Evolutionary conservation across 371 early-diverging fungal genomes (phyloP).

Genomic region (Entomophthora muscae): DNA sequence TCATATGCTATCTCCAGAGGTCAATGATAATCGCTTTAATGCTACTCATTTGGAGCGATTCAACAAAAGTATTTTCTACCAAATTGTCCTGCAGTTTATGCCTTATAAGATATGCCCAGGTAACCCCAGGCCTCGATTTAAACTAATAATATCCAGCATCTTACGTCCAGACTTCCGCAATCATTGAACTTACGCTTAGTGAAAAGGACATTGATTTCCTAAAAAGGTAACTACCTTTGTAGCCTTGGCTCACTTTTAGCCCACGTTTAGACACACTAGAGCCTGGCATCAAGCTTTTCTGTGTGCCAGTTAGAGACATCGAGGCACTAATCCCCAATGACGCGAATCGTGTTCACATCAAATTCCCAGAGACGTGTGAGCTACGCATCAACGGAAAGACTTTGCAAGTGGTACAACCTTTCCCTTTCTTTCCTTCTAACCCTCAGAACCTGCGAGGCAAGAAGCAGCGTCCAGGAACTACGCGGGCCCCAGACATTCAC

Average conservation of each 20-base stretch:
- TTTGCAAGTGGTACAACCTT: background rate
- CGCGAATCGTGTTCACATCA: background rate
- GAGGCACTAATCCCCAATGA: background rate
- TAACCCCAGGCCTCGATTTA: background rate
- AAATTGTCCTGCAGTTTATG: background rate
- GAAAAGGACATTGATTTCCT: background rate
- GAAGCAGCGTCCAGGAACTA: background rate
- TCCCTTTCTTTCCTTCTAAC: background rate
- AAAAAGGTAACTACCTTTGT: background rate
- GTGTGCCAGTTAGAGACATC: background rate
- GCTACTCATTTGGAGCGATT: background rate
- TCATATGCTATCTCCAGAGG: background rate
- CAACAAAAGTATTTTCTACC: background rate
- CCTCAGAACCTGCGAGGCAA: background rate
- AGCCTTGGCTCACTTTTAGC: background rate
- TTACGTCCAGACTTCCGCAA: background rate
- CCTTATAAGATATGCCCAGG: background rate
- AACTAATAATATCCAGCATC: background rate
- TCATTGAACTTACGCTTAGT: background rate
- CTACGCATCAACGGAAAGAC: background rate
- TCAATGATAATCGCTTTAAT: background rate
- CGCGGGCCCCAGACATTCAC: background rate
- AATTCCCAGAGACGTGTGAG: conserved; percentile 2
- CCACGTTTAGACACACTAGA: background rate
- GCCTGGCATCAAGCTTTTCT: conserved; percentile 5